Evolutionary conservation across 352 stramenopile genomes (phyloP).

Genomic region (Poterioochromonas sp.): DNA sequence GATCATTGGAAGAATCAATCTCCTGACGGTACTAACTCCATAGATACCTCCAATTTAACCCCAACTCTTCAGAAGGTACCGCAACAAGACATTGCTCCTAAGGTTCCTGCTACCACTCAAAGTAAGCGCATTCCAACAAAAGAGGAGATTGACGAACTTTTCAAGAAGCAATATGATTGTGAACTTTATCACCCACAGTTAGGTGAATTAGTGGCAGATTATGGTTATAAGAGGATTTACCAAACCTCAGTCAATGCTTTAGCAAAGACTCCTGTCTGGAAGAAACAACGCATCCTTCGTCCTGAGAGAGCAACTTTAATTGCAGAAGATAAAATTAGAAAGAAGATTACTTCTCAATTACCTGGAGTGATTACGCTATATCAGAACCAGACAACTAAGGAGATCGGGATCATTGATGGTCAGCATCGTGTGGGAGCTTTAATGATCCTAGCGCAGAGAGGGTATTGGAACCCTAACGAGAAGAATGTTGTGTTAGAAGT

Average conservation of each 20-base stretch:
- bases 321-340: slow-evolving; percentile 15
- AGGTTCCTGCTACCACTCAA: background rate
- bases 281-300: slow-evolving; percentile 25
- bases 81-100: background rate
- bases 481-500: slow-evolving; percentile 23
- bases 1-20: background rate
- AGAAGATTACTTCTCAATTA: background rate
- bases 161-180: no score
- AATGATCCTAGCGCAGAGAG: slow-evolving; percentile 16
- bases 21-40: background rate
- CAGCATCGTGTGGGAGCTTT: slow-evolving; percentile 28
- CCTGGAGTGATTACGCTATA: slow-evolving; percentile 20
- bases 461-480: background rate
- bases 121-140: background rate
- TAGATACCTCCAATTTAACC: background rate
- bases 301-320: slow-evolving; percentile 12
- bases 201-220: background rate
- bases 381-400: background rate
- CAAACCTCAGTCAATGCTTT: background rate
- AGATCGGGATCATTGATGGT: slow-evolving; percentile 19
- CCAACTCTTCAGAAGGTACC: background rate
- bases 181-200: slow-evolving; percentile 8
- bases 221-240: slow-evolving; percentile 19
- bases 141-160: no score
- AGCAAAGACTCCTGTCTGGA: slow-evolving; percentile 17